phyloP scores from a whole-genome alignment of 2,329 filamentous ascomycete genomes.

The Trichoderma arundinaceum region DNA sequence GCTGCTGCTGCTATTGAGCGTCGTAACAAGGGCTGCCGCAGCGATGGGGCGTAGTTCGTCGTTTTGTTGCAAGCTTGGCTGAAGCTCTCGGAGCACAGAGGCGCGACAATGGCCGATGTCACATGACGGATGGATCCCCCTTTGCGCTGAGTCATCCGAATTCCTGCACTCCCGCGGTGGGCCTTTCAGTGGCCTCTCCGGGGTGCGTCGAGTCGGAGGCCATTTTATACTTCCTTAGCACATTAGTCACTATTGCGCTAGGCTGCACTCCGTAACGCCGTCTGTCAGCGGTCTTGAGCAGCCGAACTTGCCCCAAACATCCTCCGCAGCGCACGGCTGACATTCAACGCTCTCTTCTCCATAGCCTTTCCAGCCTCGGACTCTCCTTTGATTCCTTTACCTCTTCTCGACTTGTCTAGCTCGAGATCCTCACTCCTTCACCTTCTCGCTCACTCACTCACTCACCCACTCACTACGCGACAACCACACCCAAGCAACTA shows the following conservation, averaged over 20 bases:
- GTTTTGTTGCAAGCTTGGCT: conserved; percentile 33
- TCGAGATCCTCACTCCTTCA: background rate
- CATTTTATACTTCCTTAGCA: conserved; percentile 1
- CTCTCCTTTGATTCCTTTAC: background rate
- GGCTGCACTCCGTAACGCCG: background rate
- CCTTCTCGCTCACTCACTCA: background rate
- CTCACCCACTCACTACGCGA: background rate
- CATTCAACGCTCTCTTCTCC: background rate
- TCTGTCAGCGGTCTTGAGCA: too few relatives aligned
- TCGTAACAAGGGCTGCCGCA: conserved; percentile 34
- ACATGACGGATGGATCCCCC: conserved; percentile 42
- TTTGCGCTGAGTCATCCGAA: conserved; percentile 39
- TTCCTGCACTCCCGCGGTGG: conserved; percentile 8
- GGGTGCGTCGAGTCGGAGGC: conserved; percentile 20
- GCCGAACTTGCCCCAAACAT: background rate
- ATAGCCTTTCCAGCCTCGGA: background rate
- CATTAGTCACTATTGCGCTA: background rate
- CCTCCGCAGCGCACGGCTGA: background rate
- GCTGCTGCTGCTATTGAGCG: conserved; percentile 34
- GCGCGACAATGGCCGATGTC: conserved; percentile 42
- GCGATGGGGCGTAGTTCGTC: conserved; percentile 28
- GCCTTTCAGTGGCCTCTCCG: background rate
- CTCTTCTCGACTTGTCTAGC: background rate
- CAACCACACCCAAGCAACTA: background rate
- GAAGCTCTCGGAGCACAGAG: conserved; percentile 35